Conservation (phyloP, 345 rosid genomes). For the Eucalyptus cloeziana region DNA sequence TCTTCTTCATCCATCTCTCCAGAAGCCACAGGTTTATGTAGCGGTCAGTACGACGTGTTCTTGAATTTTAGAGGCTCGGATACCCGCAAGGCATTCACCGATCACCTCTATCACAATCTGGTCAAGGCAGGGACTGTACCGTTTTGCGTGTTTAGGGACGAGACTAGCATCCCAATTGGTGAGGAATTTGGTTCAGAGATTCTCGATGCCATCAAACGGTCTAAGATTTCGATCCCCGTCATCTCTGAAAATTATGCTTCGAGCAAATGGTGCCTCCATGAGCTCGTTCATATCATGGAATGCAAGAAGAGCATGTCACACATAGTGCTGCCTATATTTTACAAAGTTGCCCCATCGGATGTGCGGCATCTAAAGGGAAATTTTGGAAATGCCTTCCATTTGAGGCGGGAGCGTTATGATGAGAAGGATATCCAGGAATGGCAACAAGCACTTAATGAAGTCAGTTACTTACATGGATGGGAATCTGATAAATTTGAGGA, state of each 20-base stretch:
- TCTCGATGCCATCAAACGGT: too few relatives aligned
- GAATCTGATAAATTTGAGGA: not conserved
- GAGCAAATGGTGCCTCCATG: too few relatives aligned
- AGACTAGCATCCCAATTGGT: too few relatives aligned
- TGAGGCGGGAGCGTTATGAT: rapidly evolving
- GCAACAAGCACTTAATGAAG: rapidly evolving
- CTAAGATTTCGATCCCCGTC: too few relatives aligned
- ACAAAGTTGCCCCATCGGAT: not conserved
- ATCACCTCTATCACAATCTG: too few relatives aligned
- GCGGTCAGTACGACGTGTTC: too few relatives aligned
- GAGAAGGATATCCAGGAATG: not conserved
- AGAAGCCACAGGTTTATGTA: rapidly evolving
- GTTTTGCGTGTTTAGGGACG: rapidly evolving
- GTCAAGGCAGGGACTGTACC: rapidly evolving
- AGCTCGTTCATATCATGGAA: too few relatives aligned
- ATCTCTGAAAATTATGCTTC: too few relatives aligned
- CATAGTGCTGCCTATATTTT: not conserved
- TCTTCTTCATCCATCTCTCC: too few relatives aligned
- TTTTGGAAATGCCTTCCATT: rapidly evolving
- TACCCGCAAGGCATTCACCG: rapidly evolving
- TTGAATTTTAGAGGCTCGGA: too few relatives aligned
- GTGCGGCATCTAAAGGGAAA: not conserved
- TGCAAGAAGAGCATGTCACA: too few relatives aligned
- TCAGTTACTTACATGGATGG: not conserved
- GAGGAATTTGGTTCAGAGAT: too few relatives aligned